Percentiles rank a stretch among this genome's conserved stretches.
Evolutionary conservation across 1,284 basidiomycete genomes (phyloP).

Genomic region (Ustilago tritici): DNA sequence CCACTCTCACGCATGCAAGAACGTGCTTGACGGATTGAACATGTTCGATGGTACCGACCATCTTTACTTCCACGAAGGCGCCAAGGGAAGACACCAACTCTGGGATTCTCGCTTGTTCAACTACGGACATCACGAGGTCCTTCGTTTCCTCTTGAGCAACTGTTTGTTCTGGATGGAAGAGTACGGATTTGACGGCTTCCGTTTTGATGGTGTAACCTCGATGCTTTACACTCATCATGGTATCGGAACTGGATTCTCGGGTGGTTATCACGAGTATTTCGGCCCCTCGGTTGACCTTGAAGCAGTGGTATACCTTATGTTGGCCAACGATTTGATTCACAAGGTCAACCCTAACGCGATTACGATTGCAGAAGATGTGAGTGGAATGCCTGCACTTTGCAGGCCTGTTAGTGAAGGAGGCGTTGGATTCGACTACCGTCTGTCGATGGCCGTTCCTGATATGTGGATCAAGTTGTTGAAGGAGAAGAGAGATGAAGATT

Average conservation of each 20-base stretch:
- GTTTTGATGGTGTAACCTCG: conserved; percentile 97
- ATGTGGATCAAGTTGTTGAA: conserved; percentile 99
- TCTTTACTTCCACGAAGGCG: conserved; percentile 94
- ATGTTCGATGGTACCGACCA: conserved; percentile 96
- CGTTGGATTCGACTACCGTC: conserved; percentile 94
- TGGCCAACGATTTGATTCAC: conserved; percentile 92
- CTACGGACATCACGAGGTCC: conserved; percentile 91
- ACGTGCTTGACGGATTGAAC: conserved; percentile 94
- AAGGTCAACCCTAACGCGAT: conserved; percentile 81
- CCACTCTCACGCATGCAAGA: conserved; percentile 98
- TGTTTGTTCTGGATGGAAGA: conserved; percentile 94
- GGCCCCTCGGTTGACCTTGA: conserved; percentile 86
- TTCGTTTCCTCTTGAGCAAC: conserved; percentile 94
- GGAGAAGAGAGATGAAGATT: conserved; percentile 86
- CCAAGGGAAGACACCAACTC: conserved; percentile 88
- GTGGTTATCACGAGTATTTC: conserved; percentile 98
- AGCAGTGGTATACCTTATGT: conserved; percentile 94
- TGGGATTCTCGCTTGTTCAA: conserved; percentile 94
- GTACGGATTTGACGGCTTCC: conserved; percentile 95
- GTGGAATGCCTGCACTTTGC: conserved; percentile 96
- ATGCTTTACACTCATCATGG: conserved; percentile 99
- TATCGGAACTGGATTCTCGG: conserved; percentile 95
- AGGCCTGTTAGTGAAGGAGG: conserved; percentile 84
- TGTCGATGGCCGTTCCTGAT: conserved; percentile 98
- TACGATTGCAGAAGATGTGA: conserved; percentile 97